Evolutionary conservation across 2,329 filamentous ascomycete species (phyloP), one percentile per base, ranked within the genome.

Genomic region (Venturia asperata): DNA sequence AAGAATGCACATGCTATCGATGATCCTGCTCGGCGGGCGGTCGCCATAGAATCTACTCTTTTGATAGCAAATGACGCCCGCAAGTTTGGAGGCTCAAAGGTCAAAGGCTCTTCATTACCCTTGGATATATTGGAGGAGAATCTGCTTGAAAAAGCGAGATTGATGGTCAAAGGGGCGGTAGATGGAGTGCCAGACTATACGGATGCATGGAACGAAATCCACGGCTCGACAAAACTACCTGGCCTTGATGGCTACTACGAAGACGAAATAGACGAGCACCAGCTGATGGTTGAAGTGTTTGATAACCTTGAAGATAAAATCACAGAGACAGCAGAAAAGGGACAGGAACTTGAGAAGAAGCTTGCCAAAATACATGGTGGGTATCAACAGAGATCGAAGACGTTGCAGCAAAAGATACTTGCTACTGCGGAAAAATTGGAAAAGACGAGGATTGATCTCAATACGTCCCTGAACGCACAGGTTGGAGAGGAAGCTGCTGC

Each of bases 271-370:
- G 86, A 90, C 64, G 86, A 90, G 69, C 77, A 80, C 60, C 81
- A 83, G 69, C 82, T 85, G 37, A 85, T 93, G 79, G 82, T 83
- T 41, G 79, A 85, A 69, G 86, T 90, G 1, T 94, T 96, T 69
- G 87, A 94, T 68, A 82, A 82, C 58, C 83, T 92, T 1, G 89
- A 94, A 76, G 84, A 90, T 60, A 81, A 83, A 9, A 89, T 96
- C 68, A 83, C 90, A 70, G 79, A 83, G 2, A 86, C 87, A 0
- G 94, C 92, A 2, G 87, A 93, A 70, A 84, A 87, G 66, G 90
- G 90, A 64, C 91, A 91, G 73, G 95, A 93, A 76, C 80, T 96
- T 1, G 92, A 97, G 77, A 96, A 96, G 83, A 97, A 94, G 77
- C 84, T 99, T n/a, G 82, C 83, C 0, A 81, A 96, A 64, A 88